Evolutionary conservation across 1,284 basidiomycete genomes (phyloP), one percentile per base, ranked within the genome.

Genomic region (Cutaneotrichosporon sp.): DNA sequence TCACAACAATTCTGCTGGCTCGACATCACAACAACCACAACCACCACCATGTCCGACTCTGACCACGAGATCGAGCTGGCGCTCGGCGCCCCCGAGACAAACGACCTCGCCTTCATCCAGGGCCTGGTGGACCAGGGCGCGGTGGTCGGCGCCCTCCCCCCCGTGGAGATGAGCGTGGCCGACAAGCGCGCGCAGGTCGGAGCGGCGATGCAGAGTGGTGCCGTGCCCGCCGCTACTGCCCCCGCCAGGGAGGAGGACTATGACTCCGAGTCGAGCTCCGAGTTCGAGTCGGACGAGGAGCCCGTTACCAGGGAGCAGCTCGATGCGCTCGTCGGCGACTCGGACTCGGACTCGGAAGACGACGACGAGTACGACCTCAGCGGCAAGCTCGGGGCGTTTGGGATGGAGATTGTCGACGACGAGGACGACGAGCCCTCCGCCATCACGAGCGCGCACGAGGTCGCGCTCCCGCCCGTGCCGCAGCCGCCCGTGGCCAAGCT

Each of bases 361-460:
- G 62, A 66, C 9, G 56, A 61, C 16, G 64, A 55, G 22, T 57
- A 56, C 36, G 53, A 58, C 38, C 54, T 56, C 11, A 31, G 42
- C 5, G 52, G 27, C 18, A 59, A 56, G 56, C 56, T 65, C 7
- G 64, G 58, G 51, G 46, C 56, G n/a, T 53, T 66, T 18, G 70
- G 69, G 18, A 62, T 70, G 36, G 71, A 69, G 18, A 54, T 66
- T 20, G 59, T 60, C n/a, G 60, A 62, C 33, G 59, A 55, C 60
- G 62, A n/a, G n/a, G n/a, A 68, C 22, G 69, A 69, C 8, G 70
- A 72, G 71, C 63, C n/a, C 14, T 11, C 7, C 47, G 47, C 34
- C 0, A 76, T 80, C 5, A 68, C 73, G 20, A 79, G 78, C 27
- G 71, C 70, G n/a, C 75, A 82, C 60, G 81, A 82, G 64, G 62